Evolutionary conservation across 768 basidiomycete species (phyloP), one percentile per base, ranked within the genome.

Genomic region (Gloeostereum incarnatum): DNA sequence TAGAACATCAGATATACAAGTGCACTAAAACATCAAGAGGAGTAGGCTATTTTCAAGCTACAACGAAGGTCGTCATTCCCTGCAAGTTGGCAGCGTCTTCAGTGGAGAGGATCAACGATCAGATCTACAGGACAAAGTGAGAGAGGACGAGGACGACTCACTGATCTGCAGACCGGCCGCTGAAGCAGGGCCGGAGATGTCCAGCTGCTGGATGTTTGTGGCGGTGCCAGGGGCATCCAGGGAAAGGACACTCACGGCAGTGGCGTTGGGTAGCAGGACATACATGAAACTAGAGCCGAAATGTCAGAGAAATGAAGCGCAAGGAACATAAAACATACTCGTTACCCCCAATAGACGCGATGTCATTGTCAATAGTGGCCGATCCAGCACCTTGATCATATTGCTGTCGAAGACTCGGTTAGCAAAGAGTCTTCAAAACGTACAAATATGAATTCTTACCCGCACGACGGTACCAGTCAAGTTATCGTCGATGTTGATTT

Each of bases 401-500:
- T 62, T 68, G 65, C 61, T 62, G 36, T 31, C 24, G 21, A 30
- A 43, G 7, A 21, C 8, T 7, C 7, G 21, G n/a, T 40, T 19
- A 35, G 22, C 11, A 9, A 13, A 26, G 6, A 17, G 4, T 14
- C 22, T 25, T 6, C 14, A 25, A 13, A 8, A 34, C 19, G 5
- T 22, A 31, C 23, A 6, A 14, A 24, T 9, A 27, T 8, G 11
- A 20, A 21, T 4, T 47, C 49, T 14, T 22, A 62, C 66, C 55
- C 63, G 66, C 30, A 71, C 66, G 29, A 73, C 62, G n/a, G 57
- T 54, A 4, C 57, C 64, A 39, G 60, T 59, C 21, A 73, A 58
- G 43, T 69, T 65, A 43, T 56, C 51, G 48, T 69, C 63, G 31
- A 75, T 59, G 31, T 60, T 57, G 27, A 71, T 61, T 53, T 73